These are phyloP conservation scores for Dictyostelium intermedium DNA, from an alignment of 78 protist species.

Conservation along the genomic window DNA sequence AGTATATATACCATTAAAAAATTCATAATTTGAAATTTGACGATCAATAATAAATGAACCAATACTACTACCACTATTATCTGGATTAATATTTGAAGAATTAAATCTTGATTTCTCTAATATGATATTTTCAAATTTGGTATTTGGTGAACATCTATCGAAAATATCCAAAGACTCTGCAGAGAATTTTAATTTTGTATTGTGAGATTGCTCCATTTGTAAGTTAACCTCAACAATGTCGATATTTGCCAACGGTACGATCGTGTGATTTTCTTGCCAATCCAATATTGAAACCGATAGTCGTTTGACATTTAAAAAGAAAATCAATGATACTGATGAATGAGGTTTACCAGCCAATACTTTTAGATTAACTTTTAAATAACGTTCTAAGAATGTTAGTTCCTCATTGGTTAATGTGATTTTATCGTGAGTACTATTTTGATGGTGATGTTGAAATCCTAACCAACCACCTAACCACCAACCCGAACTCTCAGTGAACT, in stretches of 20 bases:
- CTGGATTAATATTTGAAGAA: background rate
- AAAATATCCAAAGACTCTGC: background rate
- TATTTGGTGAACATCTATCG: conserved; percentile 35
- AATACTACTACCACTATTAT: background rate
- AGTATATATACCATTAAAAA: background rate
- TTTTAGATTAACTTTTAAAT: background rate
- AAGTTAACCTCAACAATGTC: background rate
- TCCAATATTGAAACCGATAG: conserved; percentile 9
- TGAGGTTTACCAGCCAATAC: background rate
- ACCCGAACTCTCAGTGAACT: background rate
- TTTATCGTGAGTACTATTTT: background rate
- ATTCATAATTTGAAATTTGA: background rate
- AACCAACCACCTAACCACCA: conserved; percentile 79
- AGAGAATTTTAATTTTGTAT: background rate
- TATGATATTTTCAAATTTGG: conserved; percentile 47
- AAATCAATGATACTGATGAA: background rate
- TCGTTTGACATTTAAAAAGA: conserved; percentile 8
- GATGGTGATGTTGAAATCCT: conserved; percentile 12
- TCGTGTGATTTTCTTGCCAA: conserved; percentile 11
- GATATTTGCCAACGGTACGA: background rate
- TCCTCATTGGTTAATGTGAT: conserved; percentile 13
- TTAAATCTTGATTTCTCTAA: conserved; percentile 7
- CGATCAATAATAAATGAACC: background rate
- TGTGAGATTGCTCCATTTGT: background rate
- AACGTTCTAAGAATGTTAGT: conserved; percentile 15